phyloP scores from a whole-genome alignment of 441 rosid genomes.

The Populus tomentosa region DNA sequence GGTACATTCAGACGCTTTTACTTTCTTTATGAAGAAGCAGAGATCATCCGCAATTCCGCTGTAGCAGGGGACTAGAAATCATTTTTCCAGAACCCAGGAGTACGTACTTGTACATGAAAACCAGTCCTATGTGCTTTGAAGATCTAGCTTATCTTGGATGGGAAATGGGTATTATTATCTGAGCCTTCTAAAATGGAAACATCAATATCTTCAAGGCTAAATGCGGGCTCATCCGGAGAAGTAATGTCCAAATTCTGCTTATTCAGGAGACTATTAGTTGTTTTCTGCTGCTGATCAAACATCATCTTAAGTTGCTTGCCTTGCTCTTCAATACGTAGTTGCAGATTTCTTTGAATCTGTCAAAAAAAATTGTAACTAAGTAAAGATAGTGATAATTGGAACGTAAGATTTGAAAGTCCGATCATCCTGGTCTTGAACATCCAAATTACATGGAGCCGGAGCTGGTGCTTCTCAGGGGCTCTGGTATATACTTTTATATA shows the following conservation, averaged over 20 bases:
- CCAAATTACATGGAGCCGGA: no score
- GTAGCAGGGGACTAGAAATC: constrained; percentile 1
- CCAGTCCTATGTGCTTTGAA: constrained; percentile 16
- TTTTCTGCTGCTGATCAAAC: constrained; percentile 75
- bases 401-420: background rate
- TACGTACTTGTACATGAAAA: constrained; percentile 1
- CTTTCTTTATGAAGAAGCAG: constrained; percentile 5
- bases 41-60: background rate
- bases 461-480: no score
- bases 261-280: constrained; percentile 33
- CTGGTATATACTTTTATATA: no score
- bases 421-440: background rate
- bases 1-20: background rate
- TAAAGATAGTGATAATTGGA: background rate
- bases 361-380: background rate
- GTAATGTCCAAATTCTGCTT: constrained; percentile 24
- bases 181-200: constrained; percentile 39
- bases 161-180: constrained; percentile 38
- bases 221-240: constrained; percentile 19
- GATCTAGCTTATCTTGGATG: constrained; percentile 62
- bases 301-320: constrained; percentile 67
- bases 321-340: constrained; percentile 79
- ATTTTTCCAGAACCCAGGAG: background rate
- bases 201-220: constrained; percentile 40
- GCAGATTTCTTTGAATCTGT: constrained; percentile 76